These are phyloP conservation scores for Stylosanthes scabra DNA, from an alignment of 331 rosid species.

Conservation along the genomic window DNA sequence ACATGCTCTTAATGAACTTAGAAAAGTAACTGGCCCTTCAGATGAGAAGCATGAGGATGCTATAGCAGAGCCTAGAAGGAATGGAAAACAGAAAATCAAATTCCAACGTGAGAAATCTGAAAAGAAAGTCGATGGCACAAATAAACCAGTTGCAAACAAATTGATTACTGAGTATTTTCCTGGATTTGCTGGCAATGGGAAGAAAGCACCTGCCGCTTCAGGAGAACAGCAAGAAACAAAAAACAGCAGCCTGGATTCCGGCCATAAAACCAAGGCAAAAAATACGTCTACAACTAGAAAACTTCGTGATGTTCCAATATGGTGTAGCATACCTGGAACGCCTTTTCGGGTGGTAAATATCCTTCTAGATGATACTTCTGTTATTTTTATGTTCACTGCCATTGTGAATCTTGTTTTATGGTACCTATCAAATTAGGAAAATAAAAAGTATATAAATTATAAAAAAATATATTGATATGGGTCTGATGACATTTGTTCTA, in stretches of 20 bases:
- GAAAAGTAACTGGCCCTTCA: constrained; percentile 50
- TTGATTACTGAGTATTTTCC: constrained; percentile 87
- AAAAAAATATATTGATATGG: not conserved
- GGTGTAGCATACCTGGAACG: constrained; percentile 92
- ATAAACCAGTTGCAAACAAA: constrained; percentile 66
- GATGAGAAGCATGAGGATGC: constrained; percentile 44
- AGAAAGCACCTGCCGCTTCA: constrained; percentile 50
- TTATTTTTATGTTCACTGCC: not conserved
- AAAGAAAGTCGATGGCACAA: constrained; percentile 44
- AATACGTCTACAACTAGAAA: constrained; percentile 51
- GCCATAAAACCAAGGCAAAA: constrained; percentile 49
- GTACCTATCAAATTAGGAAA: constrained; percentile 31
- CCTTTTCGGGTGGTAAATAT: constrained; percentile 89
- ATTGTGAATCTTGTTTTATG: constrained; percentile 32
- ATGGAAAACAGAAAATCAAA: constrained; percentile 49
- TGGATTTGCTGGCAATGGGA: constrained; percentile 59
- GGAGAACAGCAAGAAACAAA: constrained; percentile 44
- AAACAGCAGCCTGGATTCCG: constrained; percentile 45
- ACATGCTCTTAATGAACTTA: constrained; percentile 69
- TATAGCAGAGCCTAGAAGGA: constrained; percentile 45
- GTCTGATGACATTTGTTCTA: constrained; percentile 31
- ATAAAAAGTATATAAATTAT: not conserved
- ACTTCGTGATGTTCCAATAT: constrained; percentile 69
- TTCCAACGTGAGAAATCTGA: constrained; percentile 48
- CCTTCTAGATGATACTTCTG: constrained; percentile 29